Evolutionary conservation across 2,329 filamentous ascomycete species (phyloP).

Genomic region (Aureobasidium sp.): DNA sequence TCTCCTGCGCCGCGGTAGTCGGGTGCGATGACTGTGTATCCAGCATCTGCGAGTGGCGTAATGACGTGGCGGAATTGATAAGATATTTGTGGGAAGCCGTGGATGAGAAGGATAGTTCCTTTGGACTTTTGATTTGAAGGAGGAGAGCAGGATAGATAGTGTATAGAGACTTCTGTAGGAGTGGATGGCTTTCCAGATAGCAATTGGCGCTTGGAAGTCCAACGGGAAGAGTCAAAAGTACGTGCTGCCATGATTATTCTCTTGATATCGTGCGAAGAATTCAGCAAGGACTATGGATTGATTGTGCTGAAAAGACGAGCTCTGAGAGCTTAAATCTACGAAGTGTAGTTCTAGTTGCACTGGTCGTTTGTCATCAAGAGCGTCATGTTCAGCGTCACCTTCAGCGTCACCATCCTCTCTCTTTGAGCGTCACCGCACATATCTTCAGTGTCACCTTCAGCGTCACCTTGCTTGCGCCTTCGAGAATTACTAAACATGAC

Average conservation of each 20-base stretch:
- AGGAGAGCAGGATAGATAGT: conserved; percentile 20
- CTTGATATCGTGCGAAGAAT: too few species aligned
- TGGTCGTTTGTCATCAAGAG: background rate
- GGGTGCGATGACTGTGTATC: conserved; percentile 32
- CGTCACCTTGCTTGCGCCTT: background rate
- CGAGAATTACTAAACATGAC: background rate
- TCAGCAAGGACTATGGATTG: background rate
- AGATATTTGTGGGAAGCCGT: conserved; percentile 41
- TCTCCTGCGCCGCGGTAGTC: conserved; percentile 32
- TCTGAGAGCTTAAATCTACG: too few species aligned
- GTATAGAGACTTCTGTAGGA: conserved; percentile 16
- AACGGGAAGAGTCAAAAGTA: background rate
- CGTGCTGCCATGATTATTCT: background rate
- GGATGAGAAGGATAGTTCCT: conserved; percentile 37
- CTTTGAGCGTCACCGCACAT: background rate
- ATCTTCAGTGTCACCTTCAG: background rate
- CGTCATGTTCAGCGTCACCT: background rate
- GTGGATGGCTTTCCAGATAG: conserved; percentile 12
- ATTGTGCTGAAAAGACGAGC: background rate
- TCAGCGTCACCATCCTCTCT: background rate
- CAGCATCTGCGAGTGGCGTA: conserved; percentile 27
- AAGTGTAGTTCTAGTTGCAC: too few species aligned
- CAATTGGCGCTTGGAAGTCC: conserved; percentile 6
- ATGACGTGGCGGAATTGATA: conserved; percentile 37
- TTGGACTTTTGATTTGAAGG: conserved; percentile 10